Evolutionary conservation across 2,329 filamentous ascomycete species (phyloP).

Genomic region (Fusarium graminum): DNA sequence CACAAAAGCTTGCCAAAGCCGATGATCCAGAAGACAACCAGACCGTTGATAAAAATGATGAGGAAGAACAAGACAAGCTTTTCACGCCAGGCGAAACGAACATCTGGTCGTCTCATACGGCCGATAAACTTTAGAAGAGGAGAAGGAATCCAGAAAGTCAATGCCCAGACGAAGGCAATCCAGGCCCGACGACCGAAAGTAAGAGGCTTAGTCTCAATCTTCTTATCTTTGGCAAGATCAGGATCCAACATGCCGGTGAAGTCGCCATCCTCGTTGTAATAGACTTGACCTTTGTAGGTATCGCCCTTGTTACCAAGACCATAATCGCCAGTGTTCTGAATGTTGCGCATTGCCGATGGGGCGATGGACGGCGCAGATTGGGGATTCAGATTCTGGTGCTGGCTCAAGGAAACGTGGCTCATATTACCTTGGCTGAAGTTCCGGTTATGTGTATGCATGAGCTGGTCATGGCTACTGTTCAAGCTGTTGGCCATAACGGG

Average conservation of each 20-base stretch:
- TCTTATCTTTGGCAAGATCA: conserved; percentile 81
- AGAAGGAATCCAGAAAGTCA: conserved; percentile 97
- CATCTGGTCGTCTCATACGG: conserved; percentile 96
- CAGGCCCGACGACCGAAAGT: conserved; percentile 77
- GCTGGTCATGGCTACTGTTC: conserved; percentile 78
- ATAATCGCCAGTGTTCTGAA: conserved; percentile 79
- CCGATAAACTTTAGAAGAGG: conserved; percentile 83
- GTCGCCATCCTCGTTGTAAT: conserved; percentile 78
- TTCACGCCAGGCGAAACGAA: conserved; percentile 97
- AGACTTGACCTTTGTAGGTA: conserved; percentile 77
- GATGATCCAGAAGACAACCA: conserved; percentile 93
- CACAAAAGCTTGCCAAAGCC: conserved; percentile 87
- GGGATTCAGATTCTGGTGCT: conserved; percentile 54
- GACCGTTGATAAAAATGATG: conserved; percentile 83
- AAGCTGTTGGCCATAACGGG: conserved; percentile 71
- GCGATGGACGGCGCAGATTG: conserved; percentile 70
- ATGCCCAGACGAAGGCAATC: conserved; percentile 84
- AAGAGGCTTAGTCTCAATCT: conserved; percentile 77
- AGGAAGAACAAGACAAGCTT: conserved; percentile 86
- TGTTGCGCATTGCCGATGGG: conserved; percentile 69
- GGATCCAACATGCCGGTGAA: conserved; percentile 79
- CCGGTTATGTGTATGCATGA: conserved; percentile 72
- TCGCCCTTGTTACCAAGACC: conserved; percentile 91
- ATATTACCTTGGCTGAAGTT: conserved; percentile 68
- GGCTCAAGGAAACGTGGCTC: conserved; percentile 66